A percentile compares a stretch with the other conserved stretches of the same genome.
phyloP scores from a whole-genome alignment of 768 basidiomycete species.

The Pisolithus tinctorius region DNA sequence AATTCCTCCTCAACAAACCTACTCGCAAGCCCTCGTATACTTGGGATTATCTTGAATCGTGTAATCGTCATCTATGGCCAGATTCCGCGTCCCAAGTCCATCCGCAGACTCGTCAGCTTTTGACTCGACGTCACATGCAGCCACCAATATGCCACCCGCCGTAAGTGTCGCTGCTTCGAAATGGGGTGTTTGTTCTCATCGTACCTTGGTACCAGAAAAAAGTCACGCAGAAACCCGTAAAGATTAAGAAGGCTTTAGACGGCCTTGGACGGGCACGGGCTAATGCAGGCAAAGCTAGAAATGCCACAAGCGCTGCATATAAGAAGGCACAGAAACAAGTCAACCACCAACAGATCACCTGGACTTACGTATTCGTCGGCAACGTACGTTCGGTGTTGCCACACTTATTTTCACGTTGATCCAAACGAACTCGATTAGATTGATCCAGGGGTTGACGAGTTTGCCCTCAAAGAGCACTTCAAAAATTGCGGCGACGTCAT shows the following conservation, averaged over 20 bases:
- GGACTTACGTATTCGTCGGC: constrained; percentile 47
- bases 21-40: neutral
- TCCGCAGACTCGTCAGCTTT: constrained; percentile 8
- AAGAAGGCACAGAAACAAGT: constrained; percentile 8
- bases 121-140: neutral
- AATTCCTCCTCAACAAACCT: neutral
- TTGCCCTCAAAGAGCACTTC: constrained; percentile 16
- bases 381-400: constrained; percentile 41
- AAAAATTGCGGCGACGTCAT: constrained; percentile 17
- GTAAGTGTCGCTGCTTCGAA: constrained; percentile 5
- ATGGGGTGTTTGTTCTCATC: neutral
- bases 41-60: neutral
- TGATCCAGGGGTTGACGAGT: constrained; percentile 23
- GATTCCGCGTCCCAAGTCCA: constrained; percentile 13
- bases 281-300: constrained; percentile 12
- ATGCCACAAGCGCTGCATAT: constrained; percentile 11
- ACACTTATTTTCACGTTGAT: neutral
- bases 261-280: constrained; percentile 8
- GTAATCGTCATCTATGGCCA: constrained; percentile 9
- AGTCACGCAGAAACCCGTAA: neutral
- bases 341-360: constrained; percentile 8
- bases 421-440: constrained; percentile 20
- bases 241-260: constrained; percentile 5
- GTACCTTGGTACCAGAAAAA: neutral
- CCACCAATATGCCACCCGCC: neutral